A percentile compares a stretch with the other conserved stretches of the same genome.
These are phyloP conservation scores for Penicillium sp. DNA, from an alignment of 2,329 filamentous ascomycete genomes.

Conservation along the genomic window DNA sequence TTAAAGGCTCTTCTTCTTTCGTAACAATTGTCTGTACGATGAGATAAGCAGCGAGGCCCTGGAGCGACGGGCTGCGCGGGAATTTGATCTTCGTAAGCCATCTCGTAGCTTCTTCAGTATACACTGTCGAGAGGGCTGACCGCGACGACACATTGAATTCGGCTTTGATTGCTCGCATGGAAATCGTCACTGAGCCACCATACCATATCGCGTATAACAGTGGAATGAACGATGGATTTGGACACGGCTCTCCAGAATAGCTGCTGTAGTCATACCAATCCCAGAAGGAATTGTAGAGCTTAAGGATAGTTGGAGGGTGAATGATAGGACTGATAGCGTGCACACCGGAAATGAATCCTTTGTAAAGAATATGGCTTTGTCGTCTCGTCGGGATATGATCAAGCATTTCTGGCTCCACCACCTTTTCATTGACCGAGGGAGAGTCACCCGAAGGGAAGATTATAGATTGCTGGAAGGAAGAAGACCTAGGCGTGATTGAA, in stretches of 20 bases:
- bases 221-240: slow-evolving; percentile 44
- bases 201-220: slow-evolving; percentile 50
- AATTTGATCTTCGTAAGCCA: slow-evolving; percentile 46
- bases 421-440: slow-evolving; percentile 31
- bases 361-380: slow-evolving; percentile 48
- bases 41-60: slow-evolving; percentile 48
- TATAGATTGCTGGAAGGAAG: slow-evolving; percentile 37
- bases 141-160: slow-evolving; percentile 40
- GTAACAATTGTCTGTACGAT: slow-evolving; percentile 48
- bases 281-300: slow-evolving; percentile 46
- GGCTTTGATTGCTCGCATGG: slow-evolving; percentile 40
- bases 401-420: slow-evolving; percentile 42
- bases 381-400: slow-evolving; percentile 43
- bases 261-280: slow-evolving; percentile 44
- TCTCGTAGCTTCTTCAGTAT: slow-evolving; percentile 44
- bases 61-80: slow-evolving; percentile 45
- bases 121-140: slow-evolving; percentile 37
- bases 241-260: slow-evolving; percentile 37
- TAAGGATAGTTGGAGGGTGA: slow-evolving; percentile 43
- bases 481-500: slow-evolving; percentile 16
- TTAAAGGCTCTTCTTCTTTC: slow-evolving; percentile 50
- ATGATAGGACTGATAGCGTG: slow-evolving; percentile 47
- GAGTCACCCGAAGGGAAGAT: slow-evolving; percentile 40
- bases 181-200: slow-evolving; percentile 47
- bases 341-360: slow-evolving; percentile 48